phyloP scores from a whole-genome alignment of 2,329 filamentous ascomycete species.

The Arthrobotrys pseudoclavata region DNA sequence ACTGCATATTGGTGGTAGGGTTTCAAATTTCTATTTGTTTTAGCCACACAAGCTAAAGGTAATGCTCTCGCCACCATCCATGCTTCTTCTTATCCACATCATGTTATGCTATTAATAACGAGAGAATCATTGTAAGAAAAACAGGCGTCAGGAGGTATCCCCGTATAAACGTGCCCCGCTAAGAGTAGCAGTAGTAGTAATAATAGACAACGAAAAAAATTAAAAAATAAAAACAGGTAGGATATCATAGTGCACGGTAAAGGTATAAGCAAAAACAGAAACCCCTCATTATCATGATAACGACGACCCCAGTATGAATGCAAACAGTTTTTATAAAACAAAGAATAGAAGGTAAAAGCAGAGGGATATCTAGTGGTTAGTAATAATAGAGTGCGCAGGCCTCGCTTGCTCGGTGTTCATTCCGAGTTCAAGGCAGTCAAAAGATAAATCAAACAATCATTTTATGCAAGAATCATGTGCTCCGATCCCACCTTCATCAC shows the following conservation, averaged over 20 bases:
- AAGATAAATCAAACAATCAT: background rate
- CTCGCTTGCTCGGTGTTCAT: constrained; percentile 24
- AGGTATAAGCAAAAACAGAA: constrained; percentile 17
- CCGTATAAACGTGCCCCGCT: constrained; percentile 19
- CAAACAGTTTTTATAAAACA: constrained; percentile 2
- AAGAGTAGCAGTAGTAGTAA: constrained; percentile 11
- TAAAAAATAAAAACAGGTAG: constrained; percentile 7
- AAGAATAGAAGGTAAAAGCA: background rate
- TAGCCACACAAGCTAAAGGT: constrained; percentile 19
- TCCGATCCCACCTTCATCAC: constrained; percentile 6
- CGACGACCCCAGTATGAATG: constrained; percentile 18
- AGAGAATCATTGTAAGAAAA: constrained; percentile 15
- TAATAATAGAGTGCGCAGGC: background rate
- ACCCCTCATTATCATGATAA: constrained; percentile 30
- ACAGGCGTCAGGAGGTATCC: constrained; percentile 18
- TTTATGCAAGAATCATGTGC: background rate
- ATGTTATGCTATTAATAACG: constrained; percentile 5
- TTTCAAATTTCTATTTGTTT: constrained; percentile 17
- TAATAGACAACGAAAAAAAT: constrained; percentile 8
- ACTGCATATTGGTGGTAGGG: background rate
- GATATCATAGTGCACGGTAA: constrained; percentile 27
- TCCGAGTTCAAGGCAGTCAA: constrained; percentile 13
- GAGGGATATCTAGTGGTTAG: constrained; percentile 20
- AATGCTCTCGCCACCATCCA: constrained; percentile 28
- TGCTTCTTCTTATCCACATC: constrained; percentile 20